Base-by-base conservation (phyloP, 2,329 filamentous ascomycete genomes). In the Hypoxylon sp. region DNA sequence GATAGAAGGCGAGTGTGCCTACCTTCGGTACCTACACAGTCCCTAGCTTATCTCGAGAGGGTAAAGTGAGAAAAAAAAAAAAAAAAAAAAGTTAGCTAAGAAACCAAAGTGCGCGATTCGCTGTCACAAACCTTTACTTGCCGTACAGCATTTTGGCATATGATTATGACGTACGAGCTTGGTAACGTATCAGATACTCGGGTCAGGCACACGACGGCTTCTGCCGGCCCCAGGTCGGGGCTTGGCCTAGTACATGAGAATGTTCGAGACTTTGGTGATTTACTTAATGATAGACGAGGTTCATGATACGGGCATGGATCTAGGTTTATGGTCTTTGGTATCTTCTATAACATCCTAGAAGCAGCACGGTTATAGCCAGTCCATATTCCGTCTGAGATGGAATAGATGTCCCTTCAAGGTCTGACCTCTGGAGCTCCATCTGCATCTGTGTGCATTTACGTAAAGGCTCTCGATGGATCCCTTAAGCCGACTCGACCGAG, bases 91-190 rank as follows among this genome's bases (percentile, higher is more conserved):
- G 13, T 8, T 3, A 29, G 8, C 27, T 29, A 11, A 29, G 8
- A 10, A 29, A 29, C 13, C 9, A 11, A 8, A 11, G 13, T 29
- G 3, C 31, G 31, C 17, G 31, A 35, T 35, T 35, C 31, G 31
- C 31, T 35, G 5, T 35, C 31, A 15, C 31, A 35, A 35, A 35
- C 31, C 9, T 21, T 21, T 33, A 8, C 26, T n/a, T 7, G 3
- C 13, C 29, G 35, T 3, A 47, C 6, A n/a, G 8, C n/a, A 9
- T 13, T 58, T 58, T 63, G 50, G 57, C 60, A 63, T 60, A 63
- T 63, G 60, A 63, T 49, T 47, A 63, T 64, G 61, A 64, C 61
- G 61, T 59, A 64, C 13, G 11, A 13, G 23, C 7, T 10, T 9
- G 29, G 41, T 31, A 31, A 43, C 17, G 26, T 46, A 40, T n/a